Evolutionary conservation across 805 yeast species (phyloP), one percentile per base, ranked within the genome.

Genomic region (Wickerhamomyces silvicola): DNA sequence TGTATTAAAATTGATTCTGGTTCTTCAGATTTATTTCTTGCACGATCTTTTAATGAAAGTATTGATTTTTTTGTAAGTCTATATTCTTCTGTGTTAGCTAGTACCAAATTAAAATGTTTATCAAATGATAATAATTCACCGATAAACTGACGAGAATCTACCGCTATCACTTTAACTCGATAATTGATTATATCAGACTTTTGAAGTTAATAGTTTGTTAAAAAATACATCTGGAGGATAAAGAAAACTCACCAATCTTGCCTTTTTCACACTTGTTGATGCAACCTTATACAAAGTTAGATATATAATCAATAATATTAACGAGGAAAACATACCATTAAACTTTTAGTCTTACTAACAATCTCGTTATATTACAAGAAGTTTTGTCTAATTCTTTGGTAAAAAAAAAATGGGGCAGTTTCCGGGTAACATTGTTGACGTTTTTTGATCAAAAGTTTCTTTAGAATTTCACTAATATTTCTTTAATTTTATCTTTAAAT

Each of bases 51-150:
- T 26, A 62, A 35, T 14, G 64, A 61, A 16, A 45, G 33, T 21
- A 46, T 29, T 7, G 83, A 69, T 39, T 76, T 76, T 45, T 76
- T 78, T 5, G 94, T 77, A 9, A 78, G 58, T 42, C 97, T 68
- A 48, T 76, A 76, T 53, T 90, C 98, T 48, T 84, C 87, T 25
- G 92, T 74, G 42, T 88, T 92, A 10, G 82, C 70, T 20, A 90
- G 61, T 10, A 92, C 95, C 12, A 90, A 53, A 56, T 90, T 90
- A 80, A 88, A 78, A 53, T 81, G 82, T 51, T 80, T 80, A 56
- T 92, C 98, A 55, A 85, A 90, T 7, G 97, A 87, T 41, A 88
- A 59, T 32, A 90, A 67, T 40, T 77, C 78, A 2, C 98, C 98
- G 6, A 78, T 66, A 42, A 83, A 74, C 27, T 75, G 78, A 26